Evolutionary conservation across 352 stramenopile genomes (phyloP).

Genomic region (Pythium pyrilobum): DNA sequence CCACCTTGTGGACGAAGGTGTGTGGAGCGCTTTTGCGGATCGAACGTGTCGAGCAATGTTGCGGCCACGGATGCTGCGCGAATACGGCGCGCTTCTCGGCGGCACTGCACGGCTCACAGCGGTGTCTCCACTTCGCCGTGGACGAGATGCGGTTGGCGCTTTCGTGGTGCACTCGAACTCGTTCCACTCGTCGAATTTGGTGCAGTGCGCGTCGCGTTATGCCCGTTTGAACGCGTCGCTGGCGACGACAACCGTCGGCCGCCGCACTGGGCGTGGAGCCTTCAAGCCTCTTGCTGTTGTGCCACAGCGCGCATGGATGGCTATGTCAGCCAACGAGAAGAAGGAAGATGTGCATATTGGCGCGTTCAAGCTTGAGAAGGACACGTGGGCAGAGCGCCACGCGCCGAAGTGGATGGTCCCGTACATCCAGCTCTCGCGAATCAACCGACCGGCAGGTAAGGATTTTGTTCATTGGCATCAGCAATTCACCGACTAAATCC

Average conservation of each 20-base stretch:
- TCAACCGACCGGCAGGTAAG: constrained; percentile 75
- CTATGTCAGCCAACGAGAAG: background rate
- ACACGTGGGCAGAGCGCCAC: constrained; percentile 83
- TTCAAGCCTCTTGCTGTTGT: background rate
- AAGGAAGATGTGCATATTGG: constrained; percentile 3
- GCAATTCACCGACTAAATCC: background rate
- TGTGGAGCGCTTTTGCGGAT: background rate
- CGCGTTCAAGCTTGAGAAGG: constrained; percentile 69
- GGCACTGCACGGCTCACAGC: background rate
- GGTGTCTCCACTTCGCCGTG: too few relatives aligned
- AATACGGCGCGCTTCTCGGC: constrained; percentile 14
- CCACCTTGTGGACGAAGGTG: background rate
- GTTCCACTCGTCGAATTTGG: constrained; percentile 14
- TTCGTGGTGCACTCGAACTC: background rate
- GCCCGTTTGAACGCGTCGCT: background rate
- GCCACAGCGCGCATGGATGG: constrained; percentile 2
- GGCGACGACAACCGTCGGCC: background rate
- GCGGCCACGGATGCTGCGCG: constrained; percentile 12
- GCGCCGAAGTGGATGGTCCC: constrained; percentile 72
- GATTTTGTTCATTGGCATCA: background rate
- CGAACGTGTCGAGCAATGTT: constrained; percentile 1
- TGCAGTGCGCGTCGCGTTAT: constrained; percentile 3
- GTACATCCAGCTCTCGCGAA: constrained; percentile 82
- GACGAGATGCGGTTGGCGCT: background rate
- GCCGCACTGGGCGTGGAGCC: background rate